Evolutionary conservation across 306 rosid genomes (phyloP), one percentile per base, ranked within the genome.

Genomic region (Erythrophleum fordii): DNA sequence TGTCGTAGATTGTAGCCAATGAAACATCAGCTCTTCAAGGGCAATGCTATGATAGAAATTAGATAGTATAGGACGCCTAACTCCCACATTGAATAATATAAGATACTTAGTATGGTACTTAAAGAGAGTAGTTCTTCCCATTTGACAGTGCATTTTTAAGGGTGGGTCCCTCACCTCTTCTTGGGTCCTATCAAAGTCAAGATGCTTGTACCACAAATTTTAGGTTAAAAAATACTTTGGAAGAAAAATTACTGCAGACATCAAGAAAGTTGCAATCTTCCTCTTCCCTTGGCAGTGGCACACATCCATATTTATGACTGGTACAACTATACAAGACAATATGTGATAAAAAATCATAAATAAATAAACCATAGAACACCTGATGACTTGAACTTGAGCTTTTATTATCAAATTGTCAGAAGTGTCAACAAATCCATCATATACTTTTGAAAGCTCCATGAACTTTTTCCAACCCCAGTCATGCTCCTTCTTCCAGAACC

Each of bases 401-500:
- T 92, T 96, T 83, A 96, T 96, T 85, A 93, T 92, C 75, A 96
- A 91, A 66, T 90, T 90, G 88, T 96, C 99, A 37, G 97, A 92
- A 64, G 93, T 46, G 61, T 96, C 99, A 83, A 96, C 92, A 86
- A 96, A 96, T 70, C 99, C 99, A 65, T 96, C 99, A 73, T 87
- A 82, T 72, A 96, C 98, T 91, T 96, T 93, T 18, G 99, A 88
- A 72, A 92, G 90, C 90, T 96, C 99, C 99, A 93, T 96, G 80
- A 96, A 96, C 82, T 96, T 96, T 80, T 96, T 96, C 99, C 99
- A 96, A 66, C 99, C 99, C 99, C 99, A 96, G 82, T 96, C 99
- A 78, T 96, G 99, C 85, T 96, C 99, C 89, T 96, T 96, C 95
- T 96, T 96, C 98, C 99, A 96, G 83, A 96, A 96, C 31, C 99